These are phyloP conservation scores for Astrothelium subdiscretum DNA, from an alignment of 495 filamentous ascomycete genomes.

Conservation along the genomic window DNA sequence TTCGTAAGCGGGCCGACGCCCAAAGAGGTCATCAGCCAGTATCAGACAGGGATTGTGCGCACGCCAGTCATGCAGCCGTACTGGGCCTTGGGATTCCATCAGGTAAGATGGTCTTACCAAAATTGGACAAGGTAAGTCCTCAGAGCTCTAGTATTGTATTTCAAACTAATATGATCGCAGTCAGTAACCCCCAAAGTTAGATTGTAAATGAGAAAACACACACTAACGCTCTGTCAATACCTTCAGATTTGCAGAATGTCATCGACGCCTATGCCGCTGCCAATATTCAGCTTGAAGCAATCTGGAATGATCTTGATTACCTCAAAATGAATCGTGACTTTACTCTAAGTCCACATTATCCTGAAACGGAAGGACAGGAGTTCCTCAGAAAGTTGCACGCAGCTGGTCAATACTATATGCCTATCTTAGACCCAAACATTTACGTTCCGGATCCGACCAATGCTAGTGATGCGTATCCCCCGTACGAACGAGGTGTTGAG, in stretches of 20 bases:
- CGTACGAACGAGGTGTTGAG: constrained; percentile 11
- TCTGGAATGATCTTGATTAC: constrained; percentile 16
- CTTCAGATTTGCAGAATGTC: constrained; percentile 23
- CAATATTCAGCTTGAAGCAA: constrained; percentile 14
- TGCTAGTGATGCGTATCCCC: constrained; percentile 9
- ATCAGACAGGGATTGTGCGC: constrained; percentile 9
- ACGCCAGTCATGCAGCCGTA: constrained; percentile 12
- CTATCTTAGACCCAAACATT: constrained; percentile 15
- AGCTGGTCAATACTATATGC: constrained; percentile 14
- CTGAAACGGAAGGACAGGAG: constrained; percentile 6
- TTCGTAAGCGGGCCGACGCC: constrained; percentile 13
- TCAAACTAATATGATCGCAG: constrained; percentile 26
- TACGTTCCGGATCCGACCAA: constrained; percentile 13
- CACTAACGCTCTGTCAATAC: constrained; percentile 64
- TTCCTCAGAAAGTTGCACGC: constrained; percentile 15
- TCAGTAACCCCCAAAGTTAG: constrained; percentile 66
- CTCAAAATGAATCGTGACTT: constrained; percentile 14
- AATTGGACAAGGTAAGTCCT: constrained; percentile 9
- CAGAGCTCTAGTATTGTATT: constrained; percentile 17
- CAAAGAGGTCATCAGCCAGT: constrained; percentile 14
- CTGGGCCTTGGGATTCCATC: constrained; percentile 14
- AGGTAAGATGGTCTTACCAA: constrained; percentile 9
- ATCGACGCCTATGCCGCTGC: constrained; percentile 13
- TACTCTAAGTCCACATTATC: constrained; percentile 10
- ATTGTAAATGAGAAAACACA: constrained; percentile 79